Percentiles rank a stretch among this genome's conserved stretches.
Conservation (phyloP, 306 rosid genomes). For the Quercus agrifolia region DNA sequence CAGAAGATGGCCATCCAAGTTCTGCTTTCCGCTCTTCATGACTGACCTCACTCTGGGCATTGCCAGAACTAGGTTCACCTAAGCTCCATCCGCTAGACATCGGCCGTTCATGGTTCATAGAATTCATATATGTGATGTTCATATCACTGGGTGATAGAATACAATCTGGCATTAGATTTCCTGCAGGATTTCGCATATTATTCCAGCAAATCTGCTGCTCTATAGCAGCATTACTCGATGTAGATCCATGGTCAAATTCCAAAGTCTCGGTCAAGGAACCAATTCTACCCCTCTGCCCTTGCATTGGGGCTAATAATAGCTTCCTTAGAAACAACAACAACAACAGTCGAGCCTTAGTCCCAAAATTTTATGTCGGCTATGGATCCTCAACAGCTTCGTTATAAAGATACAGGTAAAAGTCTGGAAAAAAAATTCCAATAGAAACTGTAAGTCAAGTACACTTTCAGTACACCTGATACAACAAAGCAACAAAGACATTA, state of each 20-base stretch:
- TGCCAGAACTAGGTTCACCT: constrained; percentile 85
- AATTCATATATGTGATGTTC: constrained; percentile 48
- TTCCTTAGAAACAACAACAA: constrained; percentile 13
- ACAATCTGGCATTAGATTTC: constrained; percentile 53
- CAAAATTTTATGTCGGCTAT: no score
- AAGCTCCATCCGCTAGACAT: constrained; percentile 73
- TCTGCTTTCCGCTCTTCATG: constrained; percentile 65
- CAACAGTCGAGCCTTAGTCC: no score
- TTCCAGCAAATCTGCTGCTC: constrained; percentile 77
- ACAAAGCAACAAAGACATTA: constrained; percentile 29
- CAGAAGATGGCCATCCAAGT: constrained; percentile 66
- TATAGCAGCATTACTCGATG: constrained; percentile 49
- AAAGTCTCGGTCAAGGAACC: constrained; percentile 79
- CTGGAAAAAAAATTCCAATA: constrained; percentile 22
- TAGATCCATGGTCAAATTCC: constrained; percentile 79
- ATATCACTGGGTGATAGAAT: constrained; percentile 54
- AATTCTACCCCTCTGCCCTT: constrained; percentile 88
- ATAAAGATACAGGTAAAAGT: constrained; percentile 19
- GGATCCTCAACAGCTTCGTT: constrained; percentile 14
- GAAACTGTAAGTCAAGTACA: constrained; percentile 20
- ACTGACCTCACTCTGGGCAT: constrained; percentile 39
- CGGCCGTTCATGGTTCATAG: constrained; percentile 58
- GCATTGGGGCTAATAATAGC: constrained; percentile 56
- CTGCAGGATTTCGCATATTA: constrained; percentile 52
- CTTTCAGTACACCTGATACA: constrained; percentile 37